Evolutionary conservation across 495 filamentous ascomycete genomes (phyloP).

Genomic region (Margaritispora aquatica): DNA sequence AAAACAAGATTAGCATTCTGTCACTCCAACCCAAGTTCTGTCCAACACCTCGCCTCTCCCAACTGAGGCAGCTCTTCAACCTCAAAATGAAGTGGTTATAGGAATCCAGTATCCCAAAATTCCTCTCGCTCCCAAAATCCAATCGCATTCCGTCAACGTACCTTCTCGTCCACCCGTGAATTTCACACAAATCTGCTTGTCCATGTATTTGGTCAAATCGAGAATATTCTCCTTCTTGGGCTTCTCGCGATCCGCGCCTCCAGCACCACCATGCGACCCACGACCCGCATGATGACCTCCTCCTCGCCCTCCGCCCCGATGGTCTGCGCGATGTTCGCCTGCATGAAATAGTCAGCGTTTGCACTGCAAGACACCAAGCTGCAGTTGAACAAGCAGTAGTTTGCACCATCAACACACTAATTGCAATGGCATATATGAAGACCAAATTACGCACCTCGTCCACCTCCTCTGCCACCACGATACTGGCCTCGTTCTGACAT

Average conservation of each 20-base stretch:
- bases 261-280: conserved; percentile 35
- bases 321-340: conserved; percentile 53
- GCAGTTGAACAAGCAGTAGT: background rate
- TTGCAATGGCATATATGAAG: background rate
- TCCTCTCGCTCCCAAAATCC: background rate
- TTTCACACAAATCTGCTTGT: conserved; percentile 90
- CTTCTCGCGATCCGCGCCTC: conserved; percentile 48
- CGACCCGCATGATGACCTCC: conserved; percentile 37
- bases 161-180: conserved; percentile 95
- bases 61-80: background rate
- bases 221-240: conserved; percentile 99
- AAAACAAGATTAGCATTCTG: background rate
- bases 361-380: background rate
- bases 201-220: conserved; percentile 91
- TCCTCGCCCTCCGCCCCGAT: conserved; percentile 30
- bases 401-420: background rate
- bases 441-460: conserved; percentile 8
- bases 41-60: background rate
- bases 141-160: conserved; percentile 26
- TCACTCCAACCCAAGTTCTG: background rate
- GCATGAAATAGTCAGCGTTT: conserved; percentile 54
- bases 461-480: conserved; percentile 20
- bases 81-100: too few relatives aligned
- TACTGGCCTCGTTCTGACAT: conserved; percentile 21
- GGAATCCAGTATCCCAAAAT: background rate